phyloP scores from a whole-genome alignment of 2,329 filamentous ascomycete genomes.

The Huntiella omanensis region DNA sequence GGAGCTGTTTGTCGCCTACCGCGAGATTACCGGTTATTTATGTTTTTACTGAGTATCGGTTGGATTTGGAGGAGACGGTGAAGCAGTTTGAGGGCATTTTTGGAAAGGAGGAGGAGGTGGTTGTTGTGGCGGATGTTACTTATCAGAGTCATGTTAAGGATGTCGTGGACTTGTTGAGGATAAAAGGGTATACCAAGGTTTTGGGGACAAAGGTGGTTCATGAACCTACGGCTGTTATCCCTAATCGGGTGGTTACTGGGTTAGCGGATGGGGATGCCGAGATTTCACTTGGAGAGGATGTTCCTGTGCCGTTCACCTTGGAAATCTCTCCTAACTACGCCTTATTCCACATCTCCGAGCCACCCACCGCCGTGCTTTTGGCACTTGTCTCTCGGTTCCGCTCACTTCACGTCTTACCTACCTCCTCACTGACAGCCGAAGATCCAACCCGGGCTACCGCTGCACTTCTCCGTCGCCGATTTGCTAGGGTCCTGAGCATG shows the following conservation, averaged over 20 bases:
- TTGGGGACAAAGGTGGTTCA: slow-evolving; percentile 55
- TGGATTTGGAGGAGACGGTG: slow-evolving; percentile 41
- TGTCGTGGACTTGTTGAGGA: slow-evolving; percentile 34
- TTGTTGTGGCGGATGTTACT: slow-evolving; percentile 79
- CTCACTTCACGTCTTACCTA: slow-evolving; percentile 61
- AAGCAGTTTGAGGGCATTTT: slow-evolving; percentile 51
- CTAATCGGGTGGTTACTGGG: slow-evolving; percentile 40
- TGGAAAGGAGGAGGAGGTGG: slow-evolving; percentile 37
- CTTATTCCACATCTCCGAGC: slow-evolving; percentile 70
- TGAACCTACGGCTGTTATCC: slow-evolving; percentile 61
- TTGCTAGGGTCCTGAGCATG: slow-evolving; percentile 67
- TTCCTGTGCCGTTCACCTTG: slow-evolving; percentile 15
- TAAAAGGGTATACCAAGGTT: slow-evolving; percentile 49
- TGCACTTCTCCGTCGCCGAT: slow-evolving; percentile 57
- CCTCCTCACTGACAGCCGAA: slow-evolving; percentile 26
- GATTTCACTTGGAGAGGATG: background rate
- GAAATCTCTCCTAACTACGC: slow-evolving; percentile 45
- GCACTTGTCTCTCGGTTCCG: slow-evolving; percentile 69
- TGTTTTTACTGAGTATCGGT: slow-evolving; percentile 59
- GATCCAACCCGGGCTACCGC: slow-evolving; percentile 26
- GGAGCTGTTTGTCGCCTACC: slow-evolving; percentile 81
- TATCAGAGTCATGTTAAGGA: slow-evolving; percentile 56
- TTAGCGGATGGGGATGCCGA: no score
- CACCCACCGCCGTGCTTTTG: slow-evolving; percentile 65
- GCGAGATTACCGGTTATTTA: slow-evolving; percentile 75